A percentile compares a stretch with the other conserved stretches of the same genome.
These are phyloP conservation scores for Colletotrichum endophyticum DNA, from an alignment of 2,329 filamentous ascomycete genomes.

Conservation along the genomic window DNA sequence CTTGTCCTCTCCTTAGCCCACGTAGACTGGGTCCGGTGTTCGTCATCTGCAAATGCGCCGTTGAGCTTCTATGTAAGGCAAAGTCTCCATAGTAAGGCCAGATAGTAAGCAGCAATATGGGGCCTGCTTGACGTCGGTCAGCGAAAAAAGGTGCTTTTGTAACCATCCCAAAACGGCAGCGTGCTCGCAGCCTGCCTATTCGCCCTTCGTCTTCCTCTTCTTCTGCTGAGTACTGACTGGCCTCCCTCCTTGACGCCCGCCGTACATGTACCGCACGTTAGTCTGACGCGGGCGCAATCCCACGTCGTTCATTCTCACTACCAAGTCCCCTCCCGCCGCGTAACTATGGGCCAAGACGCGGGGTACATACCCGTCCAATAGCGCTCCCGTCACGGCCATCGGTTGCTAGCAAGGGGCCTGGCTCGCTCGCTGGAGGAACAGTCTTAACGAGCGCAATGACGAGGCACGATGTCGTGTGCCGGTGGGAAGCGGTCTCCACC, in stretches of 20 bases:
- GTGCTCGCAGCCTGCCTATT: not conserved
- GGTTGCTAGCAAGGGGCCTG: not conserved
- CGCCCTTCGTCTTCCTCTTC: not conserved
- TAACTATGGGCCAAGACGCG: slow-evolving; percentile 6
- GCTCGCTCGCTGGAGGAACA: not conserved
- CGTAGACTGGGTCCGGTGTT: not conserved
- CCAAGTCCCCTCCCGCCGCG: not conserved
- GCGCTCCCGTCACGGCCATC: slow-evolving; percentile 10
- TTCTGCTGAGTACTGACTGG: not conserved
- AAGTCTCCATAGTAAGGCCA: not conserved
- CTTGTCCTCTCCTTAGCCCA: not conserved
- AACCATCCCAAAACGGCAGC: not conserved
- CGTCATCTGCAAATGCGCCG: not conserved
- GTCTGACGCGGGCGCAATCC: not conserved
- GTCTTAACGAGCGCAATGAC: not conserved
- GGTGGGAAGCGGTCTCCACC: not conserved
- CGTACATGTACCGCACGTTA: not conserved
- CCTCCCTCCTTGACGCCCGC: not conserved
- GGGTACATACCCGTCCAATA: slow-evolving; percentile 22
- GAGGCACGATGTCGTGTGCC: slow-evolving; percentile 5
- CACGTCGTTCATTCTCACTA: not conserved
- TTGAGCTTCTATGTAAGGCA: not conserved
- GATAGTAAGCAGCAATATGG: not conserved
- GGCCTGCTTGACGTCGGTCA: not conserved
- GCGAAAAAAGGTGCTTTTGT: not conserved